Evolutionary conservation across 495 filamentous ascomycete genomes (phyloP), one percentile per base, ranked within the genome.

Genomic region (Trichoderma parareesei): DNA sequence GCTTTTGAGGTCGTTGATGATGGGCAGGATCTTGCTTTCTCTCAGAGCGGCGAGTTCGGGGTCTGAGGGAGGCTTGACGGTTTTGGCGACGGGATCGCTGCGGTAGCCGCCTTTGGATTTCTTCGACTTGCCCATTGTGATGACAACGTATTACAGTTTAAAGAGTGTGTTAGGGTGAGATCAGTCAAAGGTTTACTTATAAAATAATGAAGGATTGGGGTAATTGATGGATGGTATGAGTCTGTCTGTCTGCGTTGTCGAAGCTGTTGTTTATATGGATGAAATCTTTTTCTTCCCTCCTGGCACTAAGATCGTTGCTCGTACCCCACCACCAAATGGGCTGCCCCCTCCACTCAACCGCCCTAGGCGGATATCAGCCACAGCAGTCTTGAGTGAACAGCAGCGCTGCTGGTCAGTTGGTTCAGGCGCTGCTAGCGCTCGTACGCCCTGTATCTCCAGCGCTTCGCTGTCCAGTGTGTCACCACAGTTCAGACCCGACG

Each of bases 1-100:
- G 68, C 81, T 84, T 66, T 83, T 74, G 10, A 88, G 72, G 64
- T 84, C 78, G 64, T 77, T 82, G 37, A 88, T 66, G 5, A 84
- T 76, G 18, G 85, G 85, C 55, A 87, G 69, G 67, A 88, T 84
- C 66, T 75, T 79, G 69, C 77, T 71, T 63, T 86, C 82, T 20
- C 84, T 77, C 41, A 88, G 75, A 13, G 80, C 81, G 44, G 79
- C 80, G 41, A 84, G 74, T 70, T 83, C 81, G 13, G 82, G 82
- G 67, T 85, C 82, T 1, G 80, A 70, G 38, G 80, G 81, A 14
- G 79, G 78, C 65, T 84, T 85, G 59, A 78, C 74, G 16, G 77
- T 72, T 70, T 81, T 83, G 57, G 63, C 72, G 48, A 82, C 77
- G 38, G 81, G 81, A 65, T 82, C 76, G 37, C 72, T 60, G 60